Base-by-base conservation (phyloP, 78 protist genomes). In the Creolimax fragrantissima region DNA sequence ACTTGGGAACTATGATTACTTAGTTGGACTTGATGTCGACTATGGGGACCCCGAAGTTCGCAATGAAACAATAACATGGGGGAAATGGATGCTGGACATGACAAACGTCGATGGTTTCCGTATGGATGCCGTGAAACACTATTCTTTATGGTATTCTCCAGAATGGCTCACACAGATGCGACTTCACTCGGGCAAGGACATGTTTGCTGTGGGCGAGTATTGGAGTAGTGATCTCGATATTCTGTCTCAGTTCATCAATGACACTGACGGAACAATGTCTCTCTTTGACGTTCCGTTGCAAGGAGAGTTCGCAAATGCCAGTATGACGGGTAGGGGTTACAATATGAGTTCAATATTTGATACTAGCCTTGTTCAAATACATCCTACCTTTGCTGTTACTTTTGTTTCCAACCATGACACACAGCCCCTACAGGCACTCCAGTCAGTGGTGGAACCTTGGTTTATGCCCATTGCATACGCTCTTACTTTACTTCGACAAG, bases 151-250 rank as follows among this genome's bases (percentile, higher is more conserved):
- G 24, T 84, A 84, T 84, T 37, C 24, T 41, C 85, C 41, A 17
- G 17, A 24, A 24, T 84, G 88, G 88, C 35, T 89, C 17, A 32
- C 11, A 24, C 2, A 32, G 11, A 89, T 89, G 45, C 11, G 45
- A 24, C 37, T 24, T n/a, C 11, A 35, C 11, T 17, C 11, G 2
- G 7, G 43, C 5, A 4, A 35, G 5, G 39, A 58, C 24, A 41
- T 90, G 44, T 90, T 90, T 67, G 92, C 88, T 5, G 92, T 90
- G 5, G 92, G 91, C 37, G 92, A 90, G 92, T 90, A 90, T 89
- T 90, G 92, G 92, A 35, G 81, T 11, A 42, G 81, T 11, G 92
- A 90, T 90, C 35, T 90, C 24, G 37, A 36, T 2, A 45, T 35
- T 7, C 67, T 90, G 35, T n/a, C 44, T 6, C 85, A 41, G 2